Percentiles rank a stretch among this genome's conserved stretches.
Conservation (phyloP, 2,329 filamentous ascomycete genomes). For the Botrytis hyacinthi region DNA sequence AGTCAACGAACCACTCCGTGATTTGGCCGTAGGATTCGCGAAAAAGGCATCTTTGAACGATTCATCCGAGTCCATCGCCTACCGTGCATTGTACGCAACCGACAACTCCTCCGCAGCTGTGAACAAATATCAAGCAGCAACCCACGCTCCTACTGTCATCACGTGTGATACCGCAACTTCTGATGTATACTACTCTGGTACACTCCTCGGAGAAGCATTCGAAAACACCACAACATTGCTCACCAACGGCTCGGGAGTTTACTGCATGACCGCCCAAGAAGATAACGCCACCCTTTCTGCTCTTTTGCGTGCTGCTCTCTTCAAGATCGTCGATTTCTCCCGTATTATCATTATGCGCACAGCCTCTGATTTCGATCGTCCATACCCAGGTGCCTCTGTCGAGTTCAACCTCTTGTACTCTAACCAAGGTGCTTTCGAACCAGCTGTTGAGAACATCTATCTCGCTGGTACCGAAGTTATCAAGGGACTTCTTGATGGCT, state of each 20-base stretch:
- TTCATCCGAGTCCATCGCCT: conserved; percentile 47
- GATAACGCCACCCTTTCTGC: conserved; percentile 69
- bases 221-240: conserved; percentile 61
- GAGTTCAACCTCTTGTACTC: conserved; percentile 58
- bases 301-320: conserved; percentile 56
- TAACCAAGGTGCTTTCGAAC: conserved; percentile 61
- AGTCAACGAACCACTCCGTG: conserved; percentile 57
- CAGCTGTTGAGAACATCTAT: conserved; percentile 65
- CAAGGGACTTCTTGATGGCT: conserved; percentile 54
- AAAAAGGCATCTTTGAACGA: conserved; percentile 53
- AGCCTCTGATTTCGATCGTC: conserved; percentile 70
- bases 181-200: conserved; percentile 70
- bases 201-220: conserved; percentile 59
- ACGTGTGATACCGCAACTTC: conserved; percentile 68
- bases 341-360: conserved; percentile 68
- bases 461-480: conserved; percentile 64
- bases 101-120: conserved; percentile 48
- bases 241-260: conserved; percentile 66
- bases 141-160: conserved; percentile 52
- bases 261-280: conserved; percentile 72
- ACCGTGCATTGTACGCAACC: conserved; percentile 45
- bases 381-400: conserved; percentile 55
- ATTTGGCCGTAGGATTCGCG: conserved; percentile 52
- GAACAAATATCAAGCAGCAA: conserved; percentile 46
- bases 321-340: conserved; percentile 58